Conservation (phyloP, 75 land plant species). For the Pinus albicaulis region DNA sequence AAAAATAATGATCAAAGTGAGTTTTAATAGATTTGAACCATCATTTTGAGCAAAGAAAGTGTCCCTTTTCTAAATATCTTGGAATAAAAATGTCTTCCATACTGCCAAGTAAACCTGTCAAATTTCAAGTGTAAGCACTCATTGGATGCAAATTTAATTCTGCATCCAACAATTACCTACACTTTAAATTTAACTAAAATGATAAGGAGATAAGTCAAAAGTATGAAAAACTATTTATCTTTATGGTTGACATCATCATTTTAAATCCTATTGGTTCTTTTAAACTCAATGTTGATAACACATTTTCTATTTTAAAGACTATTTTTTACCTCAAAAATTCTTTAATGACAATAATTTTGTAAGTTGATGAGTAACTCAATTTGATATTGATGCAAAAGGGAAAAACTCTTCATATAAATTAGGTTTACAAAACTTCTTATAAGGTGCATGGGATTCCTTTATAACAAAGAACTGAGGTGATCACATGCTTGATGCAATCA, state of each 20-base stretch:
- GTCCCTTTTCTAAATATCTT: neutral
- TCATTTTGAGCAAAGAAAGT: neutral
- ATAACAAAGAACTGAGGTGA: neutral
- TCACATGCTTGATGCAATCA: neutral
- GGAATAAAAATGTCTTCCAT: conserved; percentile 23
- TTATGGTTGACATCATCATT: no score
- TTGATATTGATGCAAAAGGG: conserved; percentile 23
- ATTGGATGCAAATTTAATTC: no score
- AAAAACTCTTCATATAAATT: conserved; percentile 21
- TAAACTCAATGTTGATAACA: no score
- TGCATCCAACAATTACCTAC: no score
- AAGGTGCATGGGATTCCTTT: neutral
- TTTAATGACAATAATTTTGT: conserved; percentile 4
- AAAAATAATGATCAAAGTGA: neutral
- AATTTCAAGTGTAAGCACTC: no score
- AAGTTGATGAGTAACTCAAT: conserved; percentile 51
- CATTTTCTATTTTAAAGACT: no score
- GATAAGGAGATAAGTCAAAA: no score
- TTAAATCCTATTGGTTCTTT: neutral
- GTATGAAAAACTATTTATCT: no score
- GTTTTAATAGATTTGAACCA: neutral
- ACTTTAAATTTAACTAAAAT: no score
- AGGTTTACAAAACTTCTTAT: conserved; percentile 12
- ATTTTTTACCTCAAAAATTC: no score
- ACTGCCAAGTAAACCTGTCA: conserved; percentile 14